These are phyloP conservation scores for Ashbya aceris DNA, from an alignment of 1,139 yeast genomes.

Conservation along the genomic window DNA sequence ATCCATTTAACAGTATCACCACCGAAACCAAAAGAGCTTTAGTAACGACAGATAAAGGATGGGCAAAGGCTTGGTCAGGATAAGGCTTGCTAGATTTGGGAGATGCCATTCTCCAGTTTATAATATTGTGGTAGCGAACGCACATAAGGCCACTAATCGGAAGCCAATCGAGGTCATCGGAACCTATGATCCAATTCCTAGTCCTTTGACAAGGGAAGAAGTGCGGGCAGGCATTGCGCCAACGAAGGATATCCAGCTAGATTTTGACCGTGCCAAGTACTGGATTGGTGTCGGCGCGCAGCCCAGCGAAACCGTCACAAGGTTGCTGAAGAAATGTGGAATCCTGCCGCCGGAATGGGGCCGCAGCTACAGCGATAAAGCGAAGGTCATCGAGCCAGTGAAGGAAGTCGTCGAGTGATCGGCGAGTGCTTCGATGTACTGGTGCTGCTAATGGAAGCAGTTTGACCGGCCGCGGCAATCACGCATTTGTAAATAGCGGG, in stretches of 20 bases:
- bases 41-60: conserved; percentile 15
- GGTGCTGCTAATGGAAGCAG: not conserved
- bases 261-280: conserved; percentile 85
- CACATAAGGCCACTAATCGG: conserved; percentile 60
- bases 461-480: no score
- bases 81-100: conserved; percentile 89
- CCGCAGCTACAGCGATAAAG: conserved; percentile 9
- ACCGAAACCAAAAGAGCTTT: no score
- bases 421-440: not conserved
- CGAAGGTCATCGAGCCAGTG: conserved; percentile 14
- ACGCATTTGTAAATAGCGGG: no score
- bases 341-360: conserved; percentile 68
- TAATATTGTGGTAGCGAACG: conserved; percentile 83
- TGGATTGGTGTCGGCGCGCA: conserved; percentile 99
- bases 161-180: conserved; percentile 94
- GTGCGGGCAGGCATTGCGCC: conserved; percentile 53
- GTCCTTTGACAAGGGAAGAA: conserved; percentile 50
- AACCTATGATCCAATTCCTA: conserved; percentile 79
- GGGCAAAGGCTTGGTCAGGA: conserved; percentile 46
- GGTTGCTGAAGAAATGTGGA: conserved; percentile 71
- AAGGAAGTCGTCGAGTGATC: conserved; percentile 12
- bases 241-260: conserved; percentile 70
- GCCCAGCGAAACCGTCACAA: conserved; percentile 75
- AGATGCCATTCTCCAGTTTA: conserved; percentile 79
- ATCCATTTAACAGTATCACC: no score